Evolutionary conservation across 257 asterid species (phyloP), one percentile per base, ranked within the genome.

Genomic region (Orobanche coerulescens): DNA sequence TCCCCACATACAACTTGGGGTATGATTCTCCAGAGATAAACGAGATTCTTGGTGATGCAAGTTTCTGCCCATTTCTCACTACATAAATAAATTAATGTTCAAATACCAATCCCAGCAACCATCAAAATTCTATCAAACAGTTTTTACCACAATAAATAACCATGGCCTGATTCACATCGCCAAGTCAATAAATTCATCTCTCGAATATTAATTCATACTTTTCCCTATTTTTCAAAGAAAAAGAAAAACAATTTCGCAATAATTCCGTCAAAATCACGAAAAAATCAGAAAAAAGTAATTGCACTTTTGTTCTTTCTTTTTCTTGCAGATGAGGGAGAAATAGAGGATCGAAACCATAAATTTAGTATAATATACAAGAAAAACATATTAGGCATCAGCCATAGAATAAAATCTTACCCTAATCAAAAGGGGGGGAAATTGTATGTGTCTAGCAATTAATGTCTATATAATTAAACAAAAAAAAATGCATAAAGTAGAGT

Each of bases 1-100:
- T 1, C 90, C 90, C 77, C 79, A 58, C 74, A 78, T 84, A 39
- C 91, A 84, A 40, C 95, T 83, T 9, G 77, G 83, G 50, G 67
- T 68, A 30, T 71, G 78, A 26, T 71, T 64, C 62, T 71, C 72
- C 51, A 79, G 26, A 2, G 82, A 57, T 18, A 77, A 30, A 15
- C 28, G 7, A 0, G 81, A 6, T 14, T 73, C 81, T 51, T 75
- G 71, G 11, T 58, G 76, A 47, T 69, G 61, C 39, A 76, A 66
- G 36, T 25, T 65, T 78, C 72, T 82, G 11, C 82, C 84, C 86
- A 79, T 79, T 46, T 64, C 19, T 18, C 40, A 36, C 24, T 13
- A 51, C 63, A 40, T 42, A 18, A 15, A 14, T 1, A 26, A 26
- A n/a, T n/a, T n/a, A 26, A 25, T 33, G 19, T 55, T 23, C 8